These are phyloP conservation scores for Leptodermis oblonga DNA, from an alignment of 257 asterid species.

Conservation along the genomic window DNA sequence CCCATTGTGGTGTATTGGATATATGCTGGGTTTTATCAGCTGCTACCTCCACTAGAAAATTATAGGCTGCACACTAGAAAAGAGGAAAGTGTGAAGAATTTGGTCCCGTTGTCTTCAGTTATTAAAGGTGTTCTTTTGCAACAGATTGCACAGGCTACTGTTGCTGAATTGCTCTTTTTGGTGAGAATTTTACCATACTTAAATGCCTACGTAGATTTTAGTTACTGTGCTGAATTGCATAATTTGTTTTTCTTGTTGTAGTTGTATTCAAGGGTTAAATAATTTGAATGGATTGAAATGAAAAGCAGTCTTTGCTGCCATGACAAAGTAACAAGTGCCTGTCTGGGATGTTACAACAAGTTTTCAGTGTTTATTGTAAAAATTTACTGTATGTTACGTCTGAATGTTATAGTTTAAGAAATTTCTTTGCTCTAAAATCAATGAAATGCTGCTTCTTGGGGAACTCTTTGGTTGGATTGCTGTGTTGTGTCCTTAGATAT, in stretches of 20 bases:
- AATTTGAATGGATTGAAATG: not conserved
- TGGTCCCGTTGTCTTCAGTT: constrained; percentile 65
- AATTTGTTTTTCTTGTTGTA: not conserved
- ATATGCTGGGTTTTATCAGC: constrained; percentile 83
- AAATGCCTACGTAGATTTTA: not conserved
- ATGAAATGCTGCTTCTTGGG: not conserved
- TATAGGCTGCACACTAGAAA: constrained; percentile 69
- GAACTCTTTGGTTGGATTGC: not conserved
- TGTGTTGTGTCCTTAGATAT: not conserved
- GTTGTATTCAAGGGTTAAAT: not conserved
- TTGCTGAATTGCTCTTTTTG: constrained; percentile 74
- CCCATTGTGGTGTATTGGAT: constrained; percentile 82
- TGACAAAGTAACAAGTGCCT: not conserved
- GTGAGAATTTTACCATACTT: constrained; percentile 32
- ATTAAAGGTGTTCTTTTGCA: constrained; percentile 73
- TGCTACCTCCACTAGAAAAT: constrained; percentile 65
- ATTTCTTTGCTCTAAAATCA: not conserved
- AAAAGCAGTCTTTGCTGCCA: not conserved
- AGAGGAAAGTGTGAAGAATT: constrained; percentile 66
- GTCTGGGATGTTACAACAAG: not conserved
- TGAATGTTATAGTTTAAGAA: not conserved
- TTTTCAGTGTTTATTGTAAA: not conserved
- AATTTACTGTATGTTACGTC: not conserved
- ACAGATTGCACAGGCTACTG: constrained; percentile 65
- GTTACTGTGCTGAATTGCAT: not conserved